Base-by-base conservation (phyloP, 192 early-diverging fungal species). In the Glomus cerebriforme region DNA sequence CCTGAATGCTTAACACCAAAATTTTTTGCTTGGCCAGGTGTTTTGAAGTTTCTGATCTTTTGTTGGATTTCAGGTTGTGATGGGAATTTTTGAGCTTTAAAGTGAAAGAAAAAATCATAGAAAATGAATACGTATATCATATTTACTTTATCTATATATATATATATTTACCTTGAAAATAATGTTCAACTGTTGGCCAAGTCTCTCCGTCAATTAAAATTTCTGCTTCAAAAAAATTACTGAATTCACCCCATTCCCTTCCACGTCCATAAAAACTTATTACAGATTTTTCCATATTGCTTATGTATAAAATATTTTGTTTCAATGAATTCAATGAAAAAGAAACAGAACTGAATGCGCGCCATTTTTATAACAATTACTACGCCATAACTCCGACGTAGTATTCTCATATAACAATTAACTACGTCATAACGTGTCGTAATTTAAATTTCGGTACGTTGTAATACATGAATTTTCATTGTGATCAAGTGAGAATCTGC, bases 91-190 rank as follows among this genome's bases (percentile, higher is more conserved):
- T 70, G 68, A 70, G 81, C 47, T 83, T 29, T 3, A 27, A 27
- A 62, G 9, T 19, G 1, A 62, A 27, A 27, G 1, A 63, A 10
- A 15, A 59, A 22, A n/a, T n/a, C n/a, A n/a, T n/a, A n/a, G n/a
- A n/a, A n/a, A n/a, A n/a, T n/a, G n/a, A n/a, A n/a, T n/a, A n/a
- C n/a, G n/a, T n/a, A n/a, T n/a, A n/a, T n/a, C n/a, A n/a, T n/a
- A n/a, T n/a, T n/a, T n/a, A n/a, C n/a, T n/a, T n/a, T n/a, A n/a
- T n/a, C n/a, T n/a, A n/a, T n/a, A n/a, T n/a, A n/a, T n/a, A 17
- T 15, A 85, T 80, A 81, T 81, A n/a, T 78, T 78, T 77, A 27
- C 80, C 84, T 71, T 85, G 84, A 39, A 85, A 85, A 68, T 85
- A 85, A 45, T 85, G 84, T 43, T 85, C 84, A 3, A 79, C 80